A percentile compares a stretch with the other conserved stretches of the same genome.
These are phyloP conservation scores for Coprinopsis marcescibilis DNA, from an alignment of 768 basidiomycete species.

Conservation along the genomic window DNA sequence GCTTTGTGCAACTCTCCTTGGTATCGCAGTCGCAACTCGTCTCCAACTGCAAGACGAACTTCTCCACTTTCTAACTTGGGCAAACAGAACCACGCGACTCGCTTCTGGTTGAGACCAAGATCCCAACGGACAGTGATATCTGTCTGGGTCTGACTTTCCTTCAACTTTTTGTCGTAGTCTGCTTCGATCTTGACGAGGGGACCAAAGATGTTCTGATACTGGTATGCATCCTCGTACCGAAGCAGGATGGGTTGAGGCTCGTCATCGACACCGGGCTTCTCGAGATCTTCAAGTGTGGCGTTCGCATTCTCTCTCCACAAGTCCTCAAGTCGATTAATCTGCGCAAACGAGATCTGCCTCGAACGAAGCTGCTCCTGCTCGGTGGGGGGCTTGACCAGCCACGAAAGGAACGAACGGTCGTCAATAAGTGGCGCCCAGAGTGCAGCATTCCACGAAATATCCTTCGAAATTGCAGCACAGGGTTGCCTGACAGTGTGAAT, in stretches of 20 bases:
- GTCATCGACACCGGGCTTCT: constrained; percentile 96
- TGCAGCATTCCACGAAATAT: constrained; percentile 97
- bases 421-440: constrained; percentile 99
- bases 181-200: constrained; percentile 99
- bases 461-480: constrained; percentile 93
- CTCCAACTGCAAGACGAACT: constrained; percentile 93
- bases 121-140: constrained; percentile 97
- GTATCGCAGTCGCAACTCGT: constrained; percentile 89
- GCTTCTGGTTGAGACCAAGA: constrained; percentile 95
- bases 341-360: constrained; percentile 93
- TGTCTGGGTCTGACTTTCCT: constrained; percentile 98
- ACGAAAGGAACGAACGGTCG: constrained; percentile 97
- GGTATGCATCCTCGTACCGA: constrained; percentile 97
- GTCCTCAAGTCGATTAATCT: constrained; percentile 96
- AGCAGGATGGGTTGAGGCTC: constrained; percentile 89
- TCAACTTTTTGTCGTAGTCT: constrained; percentile 96
- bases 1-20: constrained; percentile 83
- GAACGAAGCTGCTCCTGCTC: constrained; percentile 96
- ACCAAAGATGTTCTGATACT: constrained; percentile 99
- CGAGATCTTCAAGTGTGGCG: constrained; percentile 93
- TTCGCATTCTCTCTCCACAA: constrained; percentile 95
- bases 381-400: constrained; percentile 96
- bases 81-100: constrained; percentile 96
- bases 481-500: constrained; percentile 66
- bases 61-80: constrained; percentile 98